Evolutionary conservation across 768 basidiomycete species (phyloP), one percentile per base, ranked within the genome.

Genomic region (Rhodotorula toruloides): DNA sequence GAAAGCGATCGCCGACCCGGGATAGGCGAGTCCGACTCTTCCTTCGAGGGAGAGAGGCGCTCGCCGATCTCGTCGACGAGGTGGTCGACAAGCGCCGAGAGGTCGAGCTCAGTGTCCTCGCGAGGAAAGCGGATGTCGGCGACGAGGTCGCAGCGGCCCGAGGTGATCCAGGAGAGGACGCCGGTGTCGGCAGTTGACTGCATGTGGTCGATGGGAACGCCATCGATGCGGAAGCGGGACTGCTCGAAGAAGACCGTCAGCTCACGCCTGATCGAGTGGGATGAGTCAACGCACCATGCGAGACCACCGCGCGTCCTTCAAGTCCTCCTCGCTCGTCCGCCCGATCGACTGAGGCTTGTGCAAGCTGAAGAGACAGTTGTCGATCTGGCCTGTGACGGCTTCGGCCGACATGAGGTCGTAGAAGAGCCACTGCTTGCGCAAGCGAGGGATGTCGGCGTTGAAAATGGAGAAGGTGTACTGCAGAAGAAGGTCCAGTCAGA

Each of bases 311-410:
- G 86, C 86, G 75, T 91, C 87, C 76, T 87, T 85, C 39, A 89
- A 75, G 66, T 94, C 91, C 74, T 85, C 88, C 74, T 90, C 87
- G 53, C 86, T 90, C 9, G 90, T 91, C 67, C 90, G 82, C 3
- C 93, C 91, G 56, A 98, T 90, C 76, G 90, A 94, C 79, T 97
- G 94, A 11, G 94, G 94, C 75, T 86, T 88, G 74, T 98, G 96
- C 69, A 99, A 76, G 76, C 93, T 97, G 80, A 96, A 96, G 27
- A 99, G 76, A 74, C 96, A 99, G 75, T 97, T 97, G 76, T 99
- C 96, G 69, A 91, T 90, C 77, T 99, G 96, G 8, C 96, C 96
- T 14, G 96, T 94, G 47, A 98, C 88, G 70, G 88, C 90, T 75
- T 97, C 93, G 0, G 96, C 93, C n/a, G 82, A 83, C 65, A 98